Evolutionary conservation across 2,329 filamentous ascomycete species (phyloP).

Genomic region (Colletotrichum sp.): DNA sequence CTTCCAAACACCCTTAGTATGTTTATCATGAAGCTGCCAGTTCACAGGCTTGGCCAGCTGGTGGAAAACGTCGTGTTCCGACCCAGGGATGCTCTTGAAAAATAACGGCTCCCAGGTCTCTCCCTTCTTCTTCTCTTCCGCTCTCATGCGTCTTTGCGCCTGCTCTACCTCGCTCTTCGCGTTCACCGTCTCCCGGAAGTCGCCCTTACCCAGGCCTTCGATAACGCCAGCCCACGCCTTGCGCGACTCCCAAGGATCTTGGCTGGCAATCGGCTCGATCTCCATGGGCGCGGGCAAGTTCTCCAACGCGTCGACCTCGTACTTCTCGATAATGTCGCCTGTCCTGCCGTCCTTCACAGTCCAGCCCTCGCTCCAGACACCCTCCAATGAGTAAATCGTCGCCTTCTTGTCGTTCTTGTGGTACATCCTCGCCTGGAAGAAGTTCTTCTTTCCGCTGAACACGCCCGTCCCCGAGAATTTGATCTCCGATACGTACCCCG

Average conservation of each 20-base stretch:
- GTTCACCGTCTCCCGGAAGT: constrained; percentile 72
- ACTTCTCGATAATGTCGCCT: constrained; percentile 38
- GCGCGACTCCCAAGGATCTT: constrained; percentile 81
- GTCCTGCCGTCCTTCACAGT: constrained; percentile 34
- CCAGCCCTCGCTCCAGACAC: constrained; percentile 23
- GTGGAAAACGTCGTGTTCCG: constrained; percentile 35
- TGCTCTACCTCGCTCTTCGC: constrained; percentile 86
- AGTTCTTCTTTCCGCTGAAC: constrained; percentile 49
- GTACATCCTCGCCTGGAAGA: constrained; percentile 48
- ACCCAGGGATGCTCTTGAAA: constrained; percentile 30
- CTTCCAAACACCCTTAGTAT: constrained; percentile 44
- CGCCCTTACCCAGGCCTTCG: constrained; percentile 70
- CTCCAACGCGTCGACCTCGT: constrained; percentile 37
- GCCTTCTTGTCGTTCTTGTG: constrained; percentile 40
- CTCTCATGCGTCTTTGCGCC: constrained; percentile 76
- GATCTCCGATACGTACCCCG: constrained; percentile 51
- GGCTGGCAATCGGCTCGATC: constrained; percentile 62
- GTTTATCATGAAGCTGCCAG: constrained; percentile 34
- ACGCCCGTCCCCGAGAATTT: constrained; percentile 51
- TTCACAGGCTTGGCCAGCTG: constrained; percentile 30
- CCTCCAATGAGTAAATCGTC: constrained; percentile 21
- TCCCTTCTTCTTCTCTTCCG: constrained; percentile 62
- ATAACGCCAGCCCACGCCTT: constrained; percentile 83
- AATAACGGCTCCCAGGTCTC: constrained; percentile 46
- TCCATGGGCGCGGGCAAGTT: constrained; percentile 37